Evolutionary conservation across 2,329 filamentous ascomycete genomes (phyloP), one percentile per base, ranked within the genome.

Genomic region (Diaporthe aspalathi): DNA sequence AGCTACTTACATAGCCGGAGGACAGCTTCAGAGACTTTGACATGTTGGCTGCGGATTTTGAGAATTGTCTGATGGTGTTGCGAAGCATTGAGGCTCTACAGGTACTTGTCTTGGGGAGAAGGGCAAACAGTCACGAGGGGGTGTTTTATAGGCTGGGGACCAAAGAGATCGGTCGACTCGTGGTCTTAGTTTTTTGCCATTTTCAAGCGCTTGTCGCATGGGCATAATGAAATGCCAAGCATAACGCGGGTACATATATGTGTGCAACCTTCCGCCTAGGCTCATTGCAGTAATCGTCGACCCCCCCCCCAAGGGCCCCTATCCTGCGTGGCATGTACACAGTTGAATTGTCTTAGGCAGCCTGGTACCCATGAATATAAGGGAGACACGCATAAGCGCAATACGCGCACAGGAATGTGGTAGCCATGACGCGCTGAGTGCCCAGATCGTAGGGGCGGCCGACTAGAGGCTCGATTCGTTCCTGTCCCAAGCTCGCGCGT

Each of bases 1-100:
- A 40, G 49, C 24, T 57, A 62, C 79, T 47, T 77, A 81, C 80
- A 75, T 79, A 77, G 77, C 80, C 81, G 50, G 81, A 81, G 73
- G 79, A 77, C 47, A 82, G 73, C 74, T 81, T 81, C 50, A 79
- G 52, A 35, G 70, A 45, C 60, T 69, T 66, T 20, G 66, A 56
- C 72, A 71, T 73, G 45, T 24, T 69, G 49, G 53, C 24, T 72
- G 70, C 9, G 57, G 71, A 50, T 11, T 63, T 49, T 38, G 67
- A 69, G 32, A 70, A 70, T 20, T 72, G 53, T 29, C 57, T 54
- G 14, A 72, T 40, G 22, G 40, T 62, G 67, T 70, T 68, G 27
- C 63, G 67, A 54, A 70, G 43, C 70, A 73, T 73, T 70, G 70
- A 47, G n/a, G 24, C 20, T 63, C 32, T 70, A 27, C n/a, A 9